Evolutionary conservation across 1,284 basidiomycete species (phyloP), one percentile per base, ranked within the genome.

Genomic region (Fomes fomentarius): DNA sequence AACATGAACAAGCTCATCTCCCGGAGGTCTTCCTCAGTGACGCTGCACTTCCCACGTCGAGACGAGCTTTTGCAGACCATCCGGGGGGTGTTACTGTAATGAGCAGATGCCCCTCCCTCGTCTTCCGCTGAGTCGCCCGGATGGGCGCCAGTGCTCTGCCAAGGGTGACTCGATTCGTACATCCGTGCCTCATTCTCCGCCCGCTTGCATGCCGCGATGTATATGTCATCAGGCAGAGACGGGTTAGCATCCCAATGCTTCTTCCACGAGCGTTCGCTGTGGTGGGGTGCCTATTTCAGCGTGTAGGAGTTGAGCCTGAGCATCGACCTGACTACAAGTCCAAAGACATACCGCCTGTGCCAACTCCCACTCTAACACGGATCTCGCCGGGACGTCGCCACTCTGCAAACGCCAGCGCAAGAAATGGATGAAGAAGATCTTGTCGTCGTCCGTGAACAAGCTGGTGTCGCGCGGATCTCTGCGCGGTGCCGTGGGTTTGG

Each of bases 211-310:
- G 19, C 52, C 5, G 37, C 19, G 37, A 50, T 52, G 45, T 40
- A 45, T 3, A 60, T 46, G 19, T 35, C 24, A 19, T 60, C 52
- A 9, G 57, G 51, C 17, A 60, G n/a, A 22, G 35, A 22, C 2
- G 51, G 46, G 31, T 53, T 6, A 5, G 48, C 48, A 25, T 51
- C 47, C 58, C 58, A 60, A 26, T 60, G 58, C n/a, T 50, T 30
- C 42, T 51, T 56, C 58, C 58, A 60, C 42, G 58, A 44, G 9
- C 45, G 51, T 8, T 41, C 51, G 45, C 25, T 35, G 34, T 51
- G 54, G 4, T 35, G 54, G 1, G 51, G 51, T 1, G 31, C 11
- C 44, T 39, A 30, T n/a, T n/a, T n/a, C n/a, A n/a, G n/a, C n/a
- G n/a, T n/a, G n/a, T n/a, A n/a, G n/a, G n/a, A n/a, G n/a, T n/a